Evolutionary conservation across 192 early-diverging fungal genomes (phyloP), one percentile per base, ranked within the genome.

Genomic region (Entomortierella parvispora): DNA sequence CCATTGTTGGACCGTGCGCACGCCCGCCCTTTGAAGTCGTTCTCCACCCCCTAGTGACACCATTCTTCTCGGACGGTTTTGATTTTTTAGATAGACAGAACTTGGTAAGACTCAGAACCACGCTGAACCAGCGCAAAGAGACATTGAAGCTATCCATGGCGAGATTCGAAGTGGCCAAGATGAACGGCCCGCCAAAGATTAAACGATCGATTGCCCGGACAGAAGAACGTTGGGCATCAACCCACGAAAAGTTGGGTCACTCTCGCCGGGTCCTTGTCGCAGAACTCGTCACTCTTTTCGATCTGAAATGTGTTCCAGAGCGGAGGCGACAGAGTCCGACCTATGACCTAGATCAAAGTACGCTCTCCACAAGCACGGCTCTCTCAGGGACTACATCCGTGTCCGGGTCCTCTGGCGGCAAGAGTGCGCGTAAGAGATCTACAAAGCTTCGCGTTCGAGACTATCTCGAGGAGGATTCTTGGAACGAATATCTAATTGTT

Each of bases 271-370:
- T 86, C 11, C 71, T 88, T 14, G 81, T 88, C 10, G 71, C 75
- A 6, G 84, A 88, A 49, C 58, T 86, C 7, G 69, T 82, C 10
- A 82, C 81, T 3, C 57, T 85, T 31, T 88, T 86, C 69, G 84
- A 88, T n/a, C 65, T 88, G 28, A 84, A 81, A 31, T 57, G 33
- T 23, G 59, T 74, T n/a, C 69, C 63, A 12, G 72, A 68, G 34
- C 59, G 52, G 46, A 46, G 61, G 18, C 44, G 55, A 31, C 53
- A 44, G 10, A 46, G 49, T 28, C 5, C 43, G 26, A 42, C 43
- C n/a, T 33, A 31, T 46, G 37, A 61, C 37, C 32, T 59, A 17
- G 26, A 31, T 18, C 52, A 61, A n/a, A 71, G 58, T 25, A 62
- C 42, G 28, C 37, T 49, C 15, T 80, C 71, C 34, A 70, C 47